A percentile compares a stretch with the other conserved stretches of the same genome.
Evolutionary conservation across 306 rosid genomes (phyloP).

Genomic region (Cucumis melo): DNA sequence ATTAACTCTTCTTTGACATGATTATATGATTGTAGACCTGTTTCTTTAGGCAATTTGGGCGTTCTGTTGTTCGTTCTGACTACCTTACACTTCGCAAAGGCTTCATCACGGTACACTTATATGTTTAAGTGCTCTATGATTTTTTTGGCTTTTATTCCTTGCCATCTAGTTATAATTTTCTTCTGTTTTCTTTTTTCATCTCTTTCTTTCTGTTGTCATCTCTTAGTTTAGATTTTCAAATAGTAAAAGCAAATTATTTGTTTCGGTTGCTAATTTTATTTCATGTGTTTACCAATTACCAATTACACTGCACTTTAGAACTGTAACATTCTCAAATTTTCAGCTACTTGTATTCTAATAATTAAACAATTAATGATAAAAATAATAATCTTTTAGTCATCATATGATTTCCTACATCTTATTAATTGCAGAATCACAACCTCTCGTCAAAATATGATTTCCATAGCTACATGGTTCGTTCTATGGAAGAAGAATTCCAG

Average conservation of each 20-base stretch:
- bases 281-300: not conserved
- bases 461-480: conserved; percentile 94
- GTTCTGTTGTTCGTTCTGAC: conserved; percentile 73
- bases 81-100: conserved; percentile 89
- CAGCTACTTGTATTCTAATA: not conserved
- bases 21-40: conserved; percentile 46
- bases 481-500: conserved; percentile 99
- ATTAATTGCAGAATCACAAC: conserved; percentile 76
- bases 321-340: not conserved
- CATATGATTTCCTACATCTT: conserved; percentile 1
- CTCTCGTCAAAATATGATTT: conserved; percentile 64
- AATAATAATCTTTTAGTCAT: not conserved
- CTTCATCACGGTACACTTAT: conserved; percentile 56
- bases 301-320: not conserved
- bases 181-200: not conserved
- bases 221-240: not conserved
- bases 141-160: not conserved
- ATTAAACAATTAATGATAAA: no score
- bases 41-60: conserved; percentile 86
- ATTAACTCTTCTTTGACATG: conserved; percentile 2
- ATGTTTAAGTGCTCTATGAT: not conserved
- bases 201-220: not conserved
- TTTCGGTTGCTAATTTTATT: not conserved
- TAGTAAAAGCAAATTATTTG: not conserved
- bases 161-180: not conserved